phyloP scores from a whole-genome alignment of 208 protist species.

The Trypanosoma avium region DNA sequence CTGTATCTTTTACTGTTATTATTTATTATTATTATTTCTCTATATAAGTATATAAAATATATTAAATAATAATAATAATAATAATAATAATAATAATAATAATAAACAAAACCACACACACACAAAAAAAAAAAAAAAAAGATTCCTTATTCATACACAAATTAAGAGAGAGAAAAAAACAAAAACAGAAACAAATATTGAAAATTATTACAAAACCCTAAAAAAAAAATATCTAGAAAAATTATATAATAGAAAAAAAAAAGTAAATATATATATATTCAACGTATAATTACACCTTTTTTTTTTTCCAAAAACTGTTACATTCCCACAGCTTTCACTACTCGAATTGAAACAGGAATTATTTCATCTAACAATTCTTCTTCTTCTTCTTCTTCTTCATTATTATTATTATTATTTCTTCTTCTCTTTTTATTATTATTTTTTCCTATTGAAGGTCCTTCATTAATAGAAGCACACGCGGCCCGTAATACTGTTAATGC shows the following conservation, averaged over 20 bases:
- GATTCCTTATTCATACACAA: conserved; percentile 1
- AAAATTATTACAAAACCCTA: too few relatives aligned
- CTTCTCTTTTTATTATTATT: too few relatives aligned
- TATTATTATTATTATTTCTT: not conserved
- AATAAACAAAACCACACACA: too few relatives aligned
- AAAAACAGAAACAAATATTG: conserved; percentile 14
- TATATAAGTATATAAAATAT: too few relatives aligned
- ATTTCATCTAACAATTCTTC: not conserved
- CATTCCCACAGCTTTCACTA: not conserved
- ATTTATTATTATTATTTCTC: too few relatives aligned
- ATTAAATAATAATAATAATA: too few relatives aligned
- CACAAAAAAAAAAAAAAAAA: too few relatives aligned
- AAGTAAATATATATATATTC: too few relatives aligned
- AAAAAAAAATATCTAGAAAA: conserved; percentile 1
- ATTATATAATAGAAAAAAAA: not conserved
- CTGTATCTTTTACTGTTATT: too few relatives aligned
- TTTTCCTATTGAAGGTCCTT: not conserved
- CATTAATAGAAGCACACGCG: conserved; percentile 14
- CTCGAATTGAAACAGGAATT: conserved; percentile 18
- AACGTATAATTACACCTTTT: not conserved
- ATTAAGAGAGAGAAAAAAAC: conserved; percentile 2
- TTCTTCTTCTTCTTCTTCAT: not conserved
- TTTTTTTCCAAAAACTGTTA: not conserved
- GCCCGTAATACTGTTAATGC: conserved; percentile 14
- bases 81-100: too few relatives aligned